phyloP scores from a whole-genome alignment of 2,329 filamentous ascomycete species.

The Diaporthe nobilis region DNA sequence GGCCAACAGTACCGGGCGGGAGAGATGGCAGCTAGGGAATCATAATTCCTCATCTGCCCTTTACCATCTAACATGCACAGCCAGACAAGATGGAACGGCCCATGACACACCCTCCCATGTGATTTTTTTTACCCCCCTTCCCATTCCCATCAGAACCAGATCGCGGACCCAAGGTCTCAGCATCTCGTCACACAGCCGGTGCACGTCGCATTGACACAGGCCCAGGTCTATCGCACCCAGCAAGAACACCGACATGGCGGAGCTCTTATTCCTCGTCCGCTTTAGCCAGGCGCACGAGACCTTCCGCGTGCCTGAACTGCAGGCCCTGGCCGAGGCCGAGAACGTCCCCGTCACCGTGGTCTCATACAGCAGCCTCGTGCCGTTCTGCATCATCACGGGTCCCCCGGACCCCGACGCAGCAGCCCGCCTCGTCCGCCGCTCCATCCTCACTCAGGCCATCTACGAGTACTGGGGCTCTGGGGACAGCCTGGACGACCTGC shows the following conservation, averaged over 20 bases:
- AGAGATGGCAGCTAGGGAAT: not conserved
- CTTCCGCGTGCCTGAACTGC: slow-evolving; percentile 88
- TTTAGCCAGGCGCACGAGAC: slow-evolving; percentile 91
- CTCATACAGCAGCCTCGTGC: slow-evolving; percentile 84
- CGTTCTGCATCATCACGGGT: slow-evolving; percentile 84
- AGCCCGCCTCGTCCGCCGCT: slow-evolving; percentile 77
- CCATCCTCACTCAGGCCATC: slow-evolving; percentile 85
- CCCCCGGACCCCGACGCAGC: slow-evolving; percentile 73
- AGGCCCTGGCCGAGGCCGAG: slow-evolving; percentile 81
- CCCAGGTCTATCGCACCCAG: not conserved
- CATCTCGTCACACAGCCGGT: not conserved
- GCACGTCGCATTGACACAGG: slow-evolving; percentile 64
- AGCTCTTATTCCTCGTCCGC: slow-evolving; percentile 78
- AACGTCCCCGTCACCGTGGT: slow-evolving; percentile 78
- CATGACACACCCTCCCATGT: slow-evolving; percentile 16
- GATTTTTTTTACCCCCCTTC: not conserved
- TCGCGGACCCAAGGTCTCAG: not conserved
- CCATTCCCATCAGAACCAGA: not conserved
- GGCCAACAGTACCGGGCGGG: not conserved
- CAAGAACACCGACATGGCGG: slow-evolving; percentile 8
- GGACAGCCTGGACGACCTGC: slow-evolving; percentile 75
- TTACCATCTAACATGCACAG: not conserved
- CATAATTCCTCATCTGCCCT: not conserved
- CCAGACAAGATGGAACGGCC: slow-evolving; percentile 34
- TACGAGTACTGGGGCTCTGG: slow-evolving; percentile 92